These are phyloP conservation scores for Calophaca sinica DNA, from an alignment of 306 rosid species.

Conservation along the genomic window DNA sequence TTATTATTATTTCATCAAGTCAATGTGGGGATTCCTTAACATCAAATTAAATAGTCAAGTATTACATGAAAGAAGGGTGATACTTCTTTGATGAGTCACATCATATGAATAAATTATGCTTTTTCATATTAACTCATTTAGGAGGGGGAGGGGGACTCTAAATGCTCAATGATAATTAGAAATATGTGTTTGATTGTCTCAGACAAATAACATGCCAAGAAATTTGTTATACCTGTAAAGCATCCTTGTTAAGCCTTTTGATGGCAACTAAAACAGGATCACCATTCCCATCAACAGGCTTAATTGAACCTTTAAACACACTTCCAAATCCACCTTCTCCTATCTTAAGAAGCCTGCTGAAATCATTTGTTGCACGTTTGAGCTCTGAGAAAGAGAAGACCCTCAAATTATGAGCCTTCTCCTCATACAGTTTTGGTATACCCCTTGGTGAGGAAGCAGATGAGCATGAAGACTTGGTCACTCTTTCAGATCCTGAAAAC, in stretches of 20 bases:
- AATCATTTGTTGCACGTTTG: slow-evolving; percentile 66
- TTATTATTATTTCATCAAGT: too few species aligned
- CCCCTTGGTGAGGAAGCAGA: slow-evolving; percentile 69
- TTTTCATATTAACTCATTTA: neutral
- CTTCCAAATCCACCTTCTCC: slow-evolving; percentile 98
- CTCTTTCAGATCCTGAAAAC: slow-evolving; percentile 55
- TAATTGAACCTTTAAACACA: slow-evolving; percentile 79
- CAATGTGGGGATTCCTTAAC: neutral
- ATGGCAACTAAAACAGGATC: slow-evolving; percentile 68
- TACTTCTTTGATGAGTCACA: slow-evolving; percentile 6
- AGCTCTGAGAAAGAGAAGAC: slow-evolving; percentile 70
- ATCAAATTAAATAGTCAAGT: neutral
- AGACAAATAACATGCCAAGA: too few species aligned
- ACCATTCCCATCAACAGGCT: slow-evolving; percentile 64
- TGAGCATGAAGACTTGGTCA: slow-evolving; percentile 66
- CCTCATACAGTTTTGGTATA: slow-evolving; percentile 78
- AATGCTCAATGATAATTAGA: too few species aligned
- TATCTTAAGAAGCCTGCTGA: slow-evolving; percentile 70
- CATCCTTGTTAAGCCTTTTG: slow-evolving; percentile 75
- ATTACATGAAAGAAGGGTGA: neutral
- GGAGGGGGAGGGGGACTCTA: neutral
- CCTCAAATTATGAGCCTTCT: slow-evolving; percentile 78
- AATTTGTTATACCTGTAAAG: slow-evolving; percentile 69
- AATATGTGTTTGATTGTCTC: too few species aligned
- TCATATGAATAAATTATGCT: neutral